Base-by-base conservation (phyloP, 78 protist genomes). In the Parvularia atlantis region DNA sequence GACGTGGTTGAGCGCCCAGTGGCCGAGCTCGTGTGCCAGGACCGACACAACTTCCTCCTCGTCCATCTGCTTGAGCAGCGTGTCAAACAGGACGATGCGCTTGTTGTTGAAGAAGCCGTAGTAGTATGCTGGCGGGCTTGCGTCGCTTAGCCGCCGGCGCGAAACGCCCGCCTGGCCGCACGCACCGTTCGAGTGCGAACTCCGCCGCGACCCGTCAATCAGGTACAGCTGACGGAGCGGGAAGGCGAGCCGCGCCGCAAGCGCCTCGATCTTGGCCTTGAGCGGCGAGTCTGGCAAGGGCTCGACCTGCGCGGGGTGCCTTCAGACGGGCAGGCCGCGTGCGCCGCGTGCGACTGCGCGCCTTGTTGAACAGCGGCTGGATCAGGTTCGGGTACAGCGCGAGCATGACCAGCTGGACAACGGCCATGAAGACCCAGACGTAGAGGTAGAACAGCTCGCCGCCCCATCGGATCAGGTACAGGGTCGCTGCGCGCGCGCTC, bases 21-120 rank as follows among this genome's bases (percentile, higher is more conserved):
- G 95, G 19, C 93, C 92, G 24, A 91, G 56, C 63, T 91, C 95
- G 76, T 91, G 95, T 1, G 80, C 82, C 4, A 91, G 36, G 2
- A 88, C 83, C 37, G 86, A 82, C 43, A 73, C 43, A 14, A 88
- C 61, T 50, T 30, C 61, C 65, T 44, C 33, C 36, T 6, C 41
- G 13, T 56, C 37, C n/a, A 17, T 31, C 41, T 54, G 3, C 30
- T 54, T 56, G 30, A 90, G 37, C 59, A 90, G 69, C 0, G 93
- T 88, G 69, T 91, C 95, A 60, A 79, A 91, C 30, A 91, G 43
- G 28, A 88, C 93, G 44, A 91, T 84, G 52, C 90, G 69, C 87
- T 88, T 87, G 52, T 76, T 82, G 20, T 58, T 54, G 75, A 73
- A 75, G 65, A 88, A 83, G 43, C 95, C 95, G 59, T 76, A 66